A percentile compares a stretch with the other conserved stretches of the same genome.
phyloP scores from a whole-genome alignment of 352 stramenopile species.

The Phytophthora ramorum region DNA sequence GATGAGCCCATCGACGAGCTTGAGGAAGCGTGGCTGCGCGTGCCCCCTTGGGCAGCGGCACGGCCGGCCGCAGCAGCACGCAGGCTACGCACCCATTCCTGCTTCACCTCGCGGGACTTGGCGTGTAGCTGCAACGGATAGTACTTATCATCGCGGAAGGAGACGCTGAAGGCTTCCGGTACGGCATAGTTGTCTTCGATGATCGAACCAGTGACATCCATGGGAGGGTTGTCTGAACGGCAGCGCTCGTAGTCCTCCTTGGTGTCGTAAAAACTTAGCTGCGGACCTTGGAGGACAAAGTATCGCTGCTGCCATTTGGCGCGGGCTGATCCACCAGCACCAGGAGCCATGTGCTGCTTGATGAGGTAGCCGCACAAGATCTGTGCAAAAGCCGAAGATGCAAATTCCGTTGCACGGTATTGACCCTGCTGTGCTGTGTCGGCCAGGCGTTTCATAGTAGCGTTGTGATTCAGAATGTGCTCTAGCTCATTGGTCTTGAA shows the following conservation, averaged over 20 bases:
- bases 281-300: conserved; percentile 82
- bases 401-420: conserved; percentile 87
- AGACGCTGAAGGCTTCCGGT: conserved; percentile 83
- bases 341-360: conserved; percentile 77
- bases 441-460: conserved; percentile 85
- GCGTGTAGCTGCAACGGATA: conserved; percentile 84
- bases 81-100: conserved; percentile 83
- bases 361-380: conserved; percentile 87
- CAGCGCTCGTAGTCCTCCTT: conserved; percentile 89
- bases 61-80: conserved; percentile 55
- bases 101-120: conserved; percentile 79
- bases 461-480: conserved; percentile 89
- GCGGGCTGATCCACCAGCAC: conserved; percentile 41
- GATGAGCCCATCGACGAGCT: conserved; percentile 35
- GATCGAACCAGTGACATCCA: conserved; percentile 78
- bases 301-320: conserved; percentile 90
- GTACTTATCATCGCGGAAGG: conserved; percentile 83
- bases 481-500: conserved; percentile 91
- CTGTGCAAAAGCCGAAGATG: conserved; percentile 68
- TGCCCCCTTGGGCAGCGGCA: conserved; percentile 23
- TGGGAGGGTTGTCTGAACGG: conserved; percentile 78
- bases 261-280: conserved; percentile 86
- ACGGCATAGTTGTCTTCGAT: conserved; percentile 83
- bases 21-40: conserved; percentile 29
- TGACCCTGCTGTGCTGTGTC: conserved; percentile 88